phyloP scores from a whole-genome alignment of 345 rosid species.

The Combretum micranthum region DNA sequence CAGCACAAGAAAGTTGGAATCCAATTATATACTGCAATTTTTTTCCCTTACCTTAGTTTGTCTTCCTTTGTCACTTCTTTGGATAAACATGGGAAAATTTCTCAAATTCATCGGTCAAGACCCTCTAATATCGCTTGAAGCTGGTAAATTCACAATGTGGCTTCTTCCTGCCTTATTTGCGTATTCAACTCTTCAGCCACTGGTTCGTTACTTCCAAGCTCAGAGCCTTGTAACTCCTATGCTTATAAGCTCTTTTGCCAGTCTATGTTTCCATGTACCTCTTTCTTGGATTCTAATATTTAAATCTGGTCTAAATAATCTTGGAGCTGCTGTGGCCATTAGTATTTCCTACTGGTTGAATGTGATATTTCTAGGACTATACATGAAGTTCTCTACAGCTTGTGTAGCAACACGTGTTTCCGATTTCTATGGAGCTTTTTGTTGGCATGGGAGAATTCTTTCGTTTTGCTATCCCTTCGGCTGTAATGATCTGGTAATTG shows the following conservation, averaged over 20 bases:
- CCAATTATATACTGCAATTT: constrained; percentile 32
- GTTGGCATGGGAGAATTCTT: constrained; percentile 29
- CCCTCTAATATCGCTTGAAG: constrained; percentile 29
- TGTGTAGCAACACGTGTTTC: constrained; percentile 28
- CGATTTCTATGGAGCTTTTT: constrained; percentile 19
- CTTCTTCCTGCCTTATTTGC: constrained; percentile 43
- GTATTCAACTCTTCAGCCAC: constrained; percentile 33
- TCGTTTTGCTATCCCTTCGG: constrained; percentile 38
- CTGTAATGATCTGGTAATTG: constrained; percentile 40
- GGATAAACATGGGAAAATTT: constrained; percentile 33
- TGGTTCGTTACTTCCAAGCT: constrained; percentile 28
- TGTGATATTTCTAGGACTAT: constrained; percentile 24
- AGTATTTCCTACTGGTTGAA: constrained; percentile 33
- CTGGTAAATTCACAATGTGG: constrained; percentile 24
- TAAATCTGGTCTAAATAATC: constrained; percentile 19
- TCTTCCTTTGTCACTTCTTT: constrained; percentile 32
- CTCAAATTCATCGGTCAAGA: constrained; percentile 39
- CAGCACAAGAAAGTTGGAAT: constrained; percentile 28
- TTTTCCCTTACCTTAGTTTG: constrained; percentile 24
- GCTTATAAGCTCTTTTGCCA: constrained; percentile 25
- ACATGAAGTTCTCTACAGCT: constrained; percentile 27
- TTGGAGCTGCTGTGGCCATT: constrained; percentile 35
- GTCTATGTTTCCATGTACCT: constrained; percentile 25
- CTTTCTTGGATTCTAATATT: constrained; percentile 35
- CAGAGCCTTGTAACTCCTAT: constrained; percentile 38